These are phyloP conservation scores for Boletus reticuloceps DNA, from an alignment of 768 basidiomycete genomes.

Conservation along the genomic window DNA sequence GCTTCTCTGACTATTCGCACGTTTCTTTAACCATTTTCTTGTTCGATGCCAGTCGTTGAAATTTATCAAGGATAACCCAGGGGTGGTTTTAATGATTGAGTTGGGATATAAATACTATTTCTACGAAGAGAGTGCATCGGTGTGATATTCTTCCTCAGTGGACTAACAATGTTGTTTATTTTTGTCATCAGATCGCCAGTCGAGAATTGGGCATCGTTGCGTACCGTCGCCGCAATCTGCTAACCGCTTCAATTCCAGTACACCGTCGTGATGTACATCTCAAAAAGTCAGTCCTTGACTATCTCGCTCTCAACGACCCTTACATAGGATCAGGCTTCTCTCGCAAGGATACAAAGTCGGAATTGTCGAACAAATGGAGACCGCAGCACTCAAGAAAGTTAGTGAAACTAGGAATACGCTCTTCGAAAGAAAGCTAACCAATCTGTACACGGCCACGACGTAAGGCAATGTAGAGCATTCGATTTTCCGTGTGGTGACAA, in stretches of 20 bases:
- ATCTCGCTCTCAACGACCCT: neutral
- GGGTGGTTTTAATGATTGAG: constrained; percentile 72
- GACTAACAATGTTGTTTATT: constrained; percentile 3
- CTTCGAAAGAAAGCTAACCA: constrained; percentile 72
- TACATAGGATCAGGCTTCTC: constrained; percentile 49
- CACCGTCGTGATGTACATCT: constrained; percentile 68
- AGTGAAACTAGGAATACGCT: constrained; percentile 70
- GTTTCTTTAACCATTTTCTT: neutral
- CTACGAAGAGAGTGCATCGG: constrained; percentile 82
- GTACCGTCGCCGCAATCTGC: constrained; percentile 68
- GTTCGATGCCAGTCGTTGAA: constrained; percentile 32
- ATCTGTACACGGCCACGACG: constrained; percentile 87
- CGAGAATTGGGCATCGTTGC: constrained; percentile 78
- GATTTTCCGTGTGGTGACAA: constrained; percentile 6
- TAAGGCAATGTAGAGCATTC: constrained; percentile 35
- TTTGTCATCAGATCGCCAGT: constrained; percentile 55
- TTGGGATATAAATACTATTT: constrained; percentile 85
- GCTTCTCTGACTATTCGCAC: neutral
- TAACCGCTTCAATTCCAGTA: constrained; percentile 71
- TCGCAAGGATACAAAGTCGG: constrained; percentile 82
- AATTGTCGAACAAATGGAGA: constrained; percentile 79
- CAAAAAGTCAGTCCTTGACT: constrained; percentile 53
- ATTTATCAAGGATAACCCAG: constrained; percentile 64
- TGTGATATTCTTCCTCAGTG: constrained; percentile 21
- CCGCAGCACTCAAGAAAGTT: constrained; percentile 84